Base-by-base conservation (phyloP, 139 green algal species). In the Protoeuglena noctilucae region DNA sequence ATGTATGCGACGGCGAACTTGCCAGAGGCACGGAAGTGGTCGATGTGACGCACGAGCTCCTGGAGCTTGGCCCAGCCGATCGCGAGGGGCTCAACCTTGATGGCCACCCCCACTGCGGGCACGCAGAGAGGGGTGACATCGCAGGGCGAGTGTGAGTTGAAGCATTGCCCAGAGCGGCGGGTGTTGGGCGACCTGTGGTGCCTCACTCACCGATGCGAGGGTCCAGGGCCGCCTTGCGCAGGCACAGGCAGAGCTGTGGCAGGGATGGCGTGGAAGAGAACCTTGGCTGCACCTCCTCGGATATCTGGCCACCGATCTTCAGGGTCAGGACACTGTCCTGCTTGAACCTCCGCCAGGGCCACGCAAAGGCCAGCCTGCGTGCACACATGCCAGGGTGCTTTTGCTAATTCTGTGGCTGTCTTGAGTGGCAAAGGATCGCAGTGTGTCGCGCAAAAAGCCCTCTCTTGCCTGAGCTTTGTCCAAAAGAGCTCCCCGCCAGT, bases 1-100 rank as follows among this genome's bases (percentile, higher is more conserved):
- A 96, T 76, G 62, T 82, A 95, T 4, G 74, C 79, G 1, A 96
- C 66, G 5, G 49, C 74, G 58, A 80, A 89, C 74, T 97, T 97
- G 65, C 89, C 88, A 27, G 43, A 66, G 12, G 63, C 21, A 14
- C 65, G 64, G 63, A 93, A 91, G 60, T 74, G 57, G 29, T 76
- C 71, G 2, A 95, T 56, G 62, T 91, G 71, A 6, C 77, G 63
- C 26, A 68, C 58, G 18, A 96, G 57, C 68, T 96, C 86, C 67
- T 83, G 23, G 24, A 74, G 30, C 53, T 82, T 85, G 47, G 34
- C 77, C 71, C 76, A 85, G 21, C 77, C 76, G 29, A 27, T 62
- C 45, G 43, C 57, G 28, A 93, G 57, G 19, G 85, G 77, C 16
- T 75, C 74, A 22, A 96, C 74, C 61, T 93, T 88, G n/a, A 96